phyloP scores from a whole-genome alignment of 1,284 basidiomycete species.

The Irpex sp. region DNA sequence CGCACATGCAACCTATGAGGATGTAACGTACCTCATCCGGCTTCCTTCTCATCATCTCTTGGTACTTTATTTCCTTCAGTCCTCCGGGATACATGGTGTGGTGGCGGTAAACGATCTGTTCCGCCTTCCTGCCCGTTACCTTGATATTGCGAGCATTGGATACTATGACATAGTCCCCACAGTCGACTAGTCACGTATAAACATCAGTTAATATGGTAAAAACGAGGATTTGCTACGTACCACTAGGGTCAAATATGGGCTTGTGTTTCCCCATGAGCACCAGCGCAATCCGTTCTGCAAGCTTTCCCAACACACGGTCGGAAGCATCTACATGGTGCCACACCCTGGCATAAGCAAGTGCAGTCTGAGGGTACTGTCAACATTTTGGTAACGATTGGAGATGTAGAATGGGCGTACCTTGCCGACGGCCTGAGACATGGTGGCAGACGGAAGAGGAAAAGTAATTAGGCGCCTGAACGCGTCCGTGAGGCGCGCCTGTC shows the following conservation, averaged over 20 bases:
- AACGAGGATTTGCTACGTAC: slow-evolving; percentile 40
- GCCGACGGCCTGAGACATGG: slow-evolving; percentile 63
- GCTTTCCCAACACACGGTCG: slow-evolving; percentile 87
- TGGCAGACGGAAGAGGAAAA: not conserved
- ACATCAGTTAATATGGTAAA: not conserved
- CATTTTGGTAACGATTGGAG: not conserved
- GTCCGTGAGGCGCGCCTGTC: not conserved
- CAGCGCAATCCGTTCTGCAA: slow-evolving; percentile 90
- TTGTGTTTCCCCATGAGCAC: slow-evolving; percentile 99
- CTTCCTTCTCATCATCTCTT: slow-evolving; percentile 77
- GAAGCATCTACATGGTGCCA: slow-evolving; percentile 97
- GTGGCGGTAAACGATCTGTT: slow-evolving; percentile 85
- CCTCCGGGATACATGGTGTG: slow-evolving; percentile 96
- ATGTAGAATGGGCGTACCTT: slow-evolving; percentile 44
- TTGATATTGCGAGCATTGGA: slow-evolving; percentile 85
- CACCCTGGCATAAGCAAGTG: slow-evolving; percentile 86
- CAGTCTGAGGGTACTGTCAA: slow-evolving; percentile 56
- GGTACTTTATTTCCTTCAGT: slow-evolving; percentile 85
- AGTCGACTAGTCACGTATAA: slow-evolving; percentile 61
- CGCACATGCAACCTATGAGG: not conserved
- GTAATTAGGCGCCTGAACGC: not conserved
- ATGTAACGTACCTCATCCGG: slow-evolving; percentile 81
- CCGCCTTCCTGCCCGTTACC: slow-evolving; percentile 87
- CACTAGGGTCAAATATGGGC: slow-evolving; percentile 90
- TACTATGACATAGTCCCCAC: slow-evolving; percentile 97